These are phyloP conservation scores for Phylloporus rhodoxanthus DNA, from an alignment of 768 basidiomycete genomes.

Conservation along the genomic window DNA sequence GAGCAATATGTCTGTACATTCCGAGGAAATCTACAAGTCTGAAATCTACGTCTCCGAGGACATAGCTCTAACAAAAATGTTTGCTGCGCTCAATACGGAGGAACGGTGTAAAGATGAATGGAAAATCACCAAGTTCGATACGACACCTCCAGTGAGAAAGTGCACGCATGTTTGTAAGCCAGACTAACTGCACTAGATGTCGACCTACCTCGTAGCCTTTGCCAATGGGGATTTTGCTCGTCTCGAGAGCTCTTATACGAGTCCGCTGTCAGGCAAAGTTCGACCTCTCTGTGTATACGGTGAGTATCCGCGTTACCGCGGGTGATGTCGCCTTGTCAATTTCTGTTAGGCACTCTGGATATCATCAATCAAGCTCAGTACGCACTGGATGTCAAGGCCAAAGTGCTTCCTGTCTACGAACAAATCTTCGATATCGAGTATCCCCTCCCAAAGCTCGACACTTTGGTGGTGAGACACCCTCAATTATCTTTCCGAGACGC, in stretches of 20 bases:
- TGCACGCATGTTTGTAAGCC: neutral
- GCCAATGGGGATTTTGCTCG: constrained; percentile 76
- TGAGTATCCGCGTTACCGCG: constrained; percentile 25
- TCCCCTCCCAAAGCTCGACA: constrained; percentile 92
- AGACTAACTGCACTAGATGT: constrained; percentile 44
- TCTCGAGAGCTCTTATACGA: constrained; percentile 69
- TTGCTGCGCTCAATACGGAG: constrained; percentile 35
- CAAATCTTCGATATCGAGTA: constrained; percentile 87
- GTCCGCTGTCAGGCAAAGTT: constrained; percentile 73
- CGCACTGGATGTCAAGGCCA: constrained; percentile 80
- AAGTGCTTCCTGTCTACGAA: constrained; percentile 86
- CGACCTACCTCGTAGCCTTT: constrained; percentile 82
- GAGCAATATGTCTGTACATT: constrained; percentile 78
- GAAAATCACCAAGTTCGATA: constrained; percentile 79
- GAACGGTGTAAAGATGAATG: constrained; percentile 43
- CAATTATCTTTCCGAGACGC: neutral
- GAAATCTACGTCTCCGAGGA: constrained; percentile 27
- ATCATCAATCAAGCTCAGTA: constrained; percentile 79
- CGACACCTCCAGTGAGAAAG: constrained; percentile 59
- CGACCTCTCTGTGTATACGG: constrained; percentile 84
- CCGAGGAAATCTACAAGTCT: constrained; percentile 46
- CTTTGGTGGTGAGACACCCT: constrained; percentile 58
- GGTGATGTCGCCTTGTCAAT: neutral
- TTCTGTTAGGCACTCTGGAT: constrained; percentile 62
- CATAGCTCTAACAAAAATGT: constrained; percentile 36